Base-by-base conservation (phyloP, 2,329 filamentous ascomycete genomes). In the Trichophyton rubrum region DNA sequence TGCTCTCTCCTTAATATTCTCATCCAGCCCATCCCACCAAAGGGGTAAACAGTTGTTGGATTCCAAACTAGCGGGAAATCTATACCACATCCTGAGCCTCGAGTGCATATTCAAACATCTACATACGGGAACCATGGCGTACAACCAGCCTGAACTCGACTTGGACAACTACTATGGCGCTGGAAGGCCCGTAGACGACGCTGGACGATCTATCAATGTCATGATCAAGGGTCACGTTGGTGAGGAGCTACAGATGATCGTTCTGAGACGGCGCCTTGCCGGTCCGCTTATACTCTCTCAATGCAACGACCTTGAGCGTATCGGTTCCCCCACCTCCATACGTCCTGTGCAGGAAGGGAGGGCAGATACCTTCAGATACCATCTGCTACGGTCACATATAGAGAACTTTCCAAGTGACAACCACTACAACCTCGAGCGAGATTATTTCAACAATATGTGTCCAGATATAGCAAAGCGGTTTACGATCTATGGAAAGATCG, bases 401-500 rank as follows among this genome's bases (percentile, higher is more conserved):
- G 49, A 30, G 2, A 3, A 38, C 20, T 53, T 30, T n/a, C 49
- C 49, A 9, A 8, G 17, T 7, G 49, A 53, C 15, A 30, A 11
- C 4, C 2, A 53, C 15, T 15, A 22, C 49, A 53, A 30, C 1
- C 27, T 53, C 30, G 55, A 30, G n/a, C 17, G 20, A 3, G 9
- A n/a, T 15, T 59, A 59, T 33, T 47, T 59, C n/a, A 22, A 33
- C 9, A 17, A 33, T 6, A 33, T 60, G 20, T 62, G 61, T 17
- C 24, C 35, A 20, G 47, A 58, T 53, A 58, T 63, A 38, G 27
- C 27, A 20, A 53, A 56, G 7, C 49, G 62, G 43, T 60, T 63
- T 55, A 53, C 35, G 4, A 59, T 63, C 24, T 63, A 63, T 38
- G 60, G 62, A 3, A 49, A 38, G 13, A 56, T 61, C 47, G 62